Base-by-base conservation (phyloP, 1,139 yeast genomes). In the Taphrina communis region DNA sequence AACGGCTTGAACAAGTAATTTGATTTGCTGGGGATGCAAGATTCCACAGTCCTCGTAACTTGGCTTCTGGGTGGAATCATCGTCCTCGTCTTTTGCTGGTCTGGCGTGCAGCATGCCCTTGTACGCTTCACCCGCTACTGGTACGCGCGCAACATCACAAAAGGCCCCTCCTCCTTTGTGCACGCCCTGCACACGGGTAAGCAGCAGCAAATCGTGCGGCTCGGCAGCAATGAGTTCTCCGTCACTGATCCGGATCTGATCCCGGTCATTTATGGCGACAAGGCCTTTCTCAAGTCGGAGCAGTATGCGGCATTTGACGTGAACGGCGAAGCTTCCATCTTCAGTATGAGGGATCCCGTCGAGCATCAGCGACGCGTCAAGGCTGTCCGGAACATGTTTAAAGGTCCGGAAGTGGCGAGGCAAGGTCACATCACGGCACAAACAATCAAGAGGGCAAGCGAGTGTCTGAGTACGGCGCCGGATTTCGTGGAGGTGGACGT, bases 251-350 rank as follows among this genome's bases (percentile, higher is more conserved):
- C 67, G 19, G 61, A 46, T n/a, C n/a, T 63, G 48, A n/a, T 63
- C 42, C 36, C 44, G 53, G 55, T 52, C 14, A 63, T 63, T 2
- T 63, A 63, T 25, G 52, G 55, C n/a, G 67, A 63, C 61, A 56
- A 44, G 42, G 4, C 36, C 38, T 63, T 63, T 25, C 38, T 63
- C 46, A 63, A 63, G 61, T 53, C 61, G 7, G 56, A 53, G n/a
- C 61, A 63, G 56, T 63, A 63, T 38, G 67, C 67, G n/a, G 67
- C 56, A 9, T 63, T 63, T 38, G 67, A 63, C 21, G 55, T 63
- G 14, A 48, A 63, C 17, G 67, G 67, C 11, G 36, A 55, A 31
- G 44, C 60, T 6, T 42, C 67, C 19, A 56, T 63, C n/a, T 63
- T 63, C 35, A 53, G 61, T 31, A 63, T 63, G 67, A 53, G 67